These are phyloP conservation scores for Mangifera indica DNA, from an alignment of 345 rosid genomes.

Conservation along the genomic window DNA sequence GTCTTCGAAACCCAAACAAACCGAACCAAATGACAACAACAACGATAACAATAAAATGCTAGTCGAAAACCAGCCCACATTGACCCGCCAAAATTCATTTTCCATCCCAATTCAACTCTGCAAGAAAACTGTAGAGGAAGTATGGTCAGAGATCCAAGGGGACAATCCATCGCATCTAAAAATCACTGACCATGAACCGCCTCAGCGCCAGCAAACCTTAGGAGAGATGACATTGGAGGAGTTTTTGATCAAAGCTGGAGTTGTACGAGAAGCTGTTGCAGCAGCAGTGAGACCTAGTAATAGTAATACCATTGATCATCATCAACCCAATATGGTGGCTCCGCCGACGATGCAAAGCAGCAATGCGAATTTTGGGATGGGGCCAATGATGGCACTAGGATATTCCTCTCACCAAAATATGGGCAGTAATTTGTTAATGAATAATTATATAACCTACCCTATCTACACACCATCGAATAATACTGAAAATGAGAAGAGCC, in stretches of 20 bases:
- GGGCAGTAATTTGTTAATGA: conserved; percentile 24
- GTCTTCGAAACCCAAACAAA: conserved; percentile 16
- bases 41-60: background rate
- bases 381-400: conserved; percentile 34
- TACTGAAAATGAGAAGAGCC: conserved; percentile 34
- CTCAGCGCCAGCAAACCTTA: conserved; percentile 55
- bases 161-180: conserved; percentile 35
- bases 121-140: conserved; percentile 89
- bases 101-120: conserved; percentile 65
- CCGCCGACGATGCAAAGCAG: conserved; percentile 13
- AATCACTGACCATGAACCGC: conserved; percentile 24
- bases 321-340: conserved; percentile 13
- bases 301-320: background rate
- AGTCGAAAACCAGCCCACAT: conserved; percentile 14
- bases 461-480: conserved; percentile 30
- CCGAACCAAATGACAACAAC: conserved; percentile 2
- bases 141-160: conserved; percentile 79
- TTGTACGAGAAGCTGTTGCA: conserved; percentile 49
- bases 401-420: conserved; percentile 22
- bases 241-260: conserved; percentile 2
- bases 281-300: too few relatives aligned
- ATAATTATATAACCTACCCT: conserved; percentile 35
- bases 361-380: conserved; percentile 30
- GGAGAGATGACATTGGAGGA: conserved; percentile 88
- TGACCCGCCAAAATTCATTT: conserved; percentile 66